Conservation (phyloP, 1,284 basidiomycete species). For the Naganishia sp. region DNA sequence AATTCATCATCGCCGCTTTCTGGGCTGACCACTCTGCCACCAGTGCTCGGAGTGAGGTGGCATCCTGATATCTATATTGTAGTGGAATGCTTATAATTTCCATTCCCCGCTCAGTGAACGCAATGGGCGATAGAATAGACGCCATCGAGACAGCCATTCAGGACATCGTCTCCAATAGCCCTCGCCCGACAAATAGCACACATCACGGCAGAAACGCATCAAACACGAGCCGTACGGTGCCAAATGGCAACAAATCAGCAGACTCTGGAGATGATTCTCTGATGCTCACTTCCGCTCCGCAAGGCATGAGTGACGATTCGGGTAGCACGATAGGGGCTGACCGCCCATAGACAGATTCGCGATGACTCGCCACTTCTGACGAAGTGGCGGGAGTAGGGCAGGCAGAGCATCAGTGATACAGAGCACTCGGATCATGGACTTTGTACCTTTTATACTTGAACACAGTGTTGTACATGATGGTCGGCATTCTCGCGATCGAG, state of each 20-base stretch:
- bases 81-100: not conserved
- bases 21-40: not conserved
- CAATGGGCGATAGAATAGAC: slow-evolving; percentile 52
- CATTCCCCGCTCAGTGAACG: slow-evolving; percentile 42
- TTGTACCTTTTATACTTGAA: too few relatives aligned
- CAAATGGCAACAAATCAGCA: not conserved
- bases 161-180: slow-evolving; percentile 46
- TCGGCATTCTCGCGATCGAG: too few relatives aligned
- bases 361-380: too few relatives aligned
- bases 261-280: slow-evolving; percentile 10
- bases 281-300: slow-evolving; percentile 6
- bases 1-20: not conserved
- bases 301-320: slow-evolving; percentile 26
- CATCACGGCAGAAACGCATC: too few relatives aligned
- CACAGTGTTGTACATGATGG: not conserved
- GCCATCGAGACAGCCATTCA: slow-evolving; percentile 50
- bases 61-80: too few relatives aligned
- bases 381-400: too few relatives aligned
- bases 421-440: too few relatives aligned
- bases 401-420: too few relatives aligned
- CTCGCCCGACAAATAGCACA: slow-evolving; percentile 30
- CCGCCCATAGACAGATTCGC: not conserved
- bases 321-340: slow-evolving; percentile 6
- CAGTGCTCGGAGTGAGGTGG: slow-evolving; percentile 43
- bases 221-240: not conserved